phyloP scores from a whole-genome alignment of 768 basidiomycete species.

The Lactarius deliciosus region DNA sequence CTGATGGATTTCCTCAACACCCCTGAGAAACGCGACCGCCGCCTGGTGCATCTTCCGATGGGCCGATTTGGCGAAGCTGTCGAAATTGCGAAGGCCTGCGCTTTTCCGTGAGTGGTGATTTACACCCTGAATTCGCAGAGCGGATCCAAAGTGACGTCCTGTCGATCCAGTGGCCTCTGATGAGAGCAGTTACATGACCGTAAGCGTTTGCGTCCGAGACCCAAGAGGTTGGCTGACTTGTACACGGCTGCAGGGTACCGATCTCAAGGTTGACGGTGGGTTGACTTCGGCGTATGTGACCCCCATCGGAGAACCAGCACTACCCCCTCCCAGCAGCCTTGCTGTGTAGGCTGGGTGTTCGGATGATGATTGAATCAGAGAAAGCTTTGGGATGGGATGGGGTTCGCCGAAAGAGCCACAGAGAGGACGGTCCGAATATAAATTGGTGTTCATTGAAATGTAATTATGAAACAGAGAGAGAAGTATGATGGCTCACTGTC shows the following conservation, averaged over 20 bases:
- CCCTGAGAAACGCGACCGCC: constrained; percentile 88
- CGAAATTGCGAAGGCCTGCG: constrained; percentile 89
- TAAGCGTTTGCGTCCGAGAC: constrained; percentile 40
- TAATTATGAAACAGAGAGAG: neutral
- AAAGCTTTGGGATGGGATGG: neutral
- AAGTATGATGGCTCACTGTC: too few relatives aligned
- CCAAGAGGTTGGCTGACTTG: constrained; percentile 8
- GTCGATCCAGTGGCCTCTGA: constrained; percentile 75
- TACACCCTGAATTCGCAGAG: constrained; percentile 10
- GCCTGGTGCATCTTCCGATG: constrained; percentile 91
- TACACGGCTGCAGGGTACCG: constrained; percentile 58
- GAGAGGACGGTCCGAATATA: neutral
- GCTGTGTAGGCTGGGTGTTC: constrained; percentile 12
- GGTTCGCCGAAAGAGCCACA: neutral
- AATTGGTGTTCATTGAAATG: neutral
- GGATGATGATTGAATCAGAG: neutral
- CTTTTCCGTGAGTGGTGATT: constrained; percentile 72
- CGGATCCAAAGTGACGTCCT: neutral
- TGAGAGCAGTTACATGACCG: constrained; percentile 95
- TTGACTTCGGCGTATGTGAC: constrained; percentile 92
- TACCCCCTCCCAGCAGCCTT: constrained; percentile 72
- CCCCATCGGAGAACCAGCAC: constrained; percentile 69
- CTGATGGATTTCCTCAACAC: constrained; percentile 99
- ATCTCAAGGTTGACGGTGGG: constrained; percentile 96
- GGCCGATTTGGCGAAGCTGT: constrained; percentile 97